Evolutionary conservation across 495 filamentous ascomycete genomes (phyloP), one percentile per base, ranked within the genome.

Genomic region (Staphylotrichum longicolle): DNA sequence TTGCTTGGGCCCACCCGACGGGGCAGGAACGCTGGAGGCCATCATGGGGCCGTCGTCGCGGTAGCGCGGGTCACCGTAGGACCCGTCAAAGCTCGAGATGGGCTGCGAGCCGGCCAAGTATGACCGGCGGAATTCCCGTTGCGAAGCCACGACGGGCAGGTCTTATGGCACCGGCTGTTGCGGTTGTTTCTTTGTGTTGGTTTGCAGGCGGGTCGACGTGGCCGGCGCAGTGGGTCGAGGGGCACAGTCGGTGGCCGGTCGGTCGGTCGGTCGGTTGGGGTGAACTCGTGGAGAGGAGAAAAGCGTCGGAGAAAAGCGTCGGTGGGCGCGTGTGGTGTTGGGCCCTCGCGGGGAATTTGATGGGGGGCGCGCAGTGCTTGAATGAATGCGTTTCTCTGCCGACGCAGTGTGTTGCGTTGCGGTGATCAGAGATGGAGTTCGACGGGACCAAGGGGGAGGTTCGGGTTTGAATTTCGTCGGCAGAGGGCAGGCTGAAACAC

Each of bases 401-500:
- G 47, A 48, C 8, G 52, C 7, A 27, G 37, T 50, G 60, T 62
- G 35, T 53, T 33, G 20, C 37, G 53, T 53, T 45, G 61, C 64
- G 55, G 48, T n/a, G 59, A 55, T 46, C 7, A 33, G 32, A 54
- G 45, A 63, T 35, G 54, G 55, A 5, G 40, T 9, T 40, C 34
- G 64, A 14, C 39, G 65, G 65, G 69, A 63, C 58, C 63, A 57
- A 64, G 57, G 60, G 68, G 58, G 61, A 60, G 63, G 65, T 65
- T 63, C 60, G 69, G 68, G 54, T 63, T 68, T 61, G 63, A 49
- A 64, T 63, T 68, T 55, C 70, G 68, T 65, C 70, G 61, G 68
- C 67, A 55, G 72, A 66, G 68, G 70, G 64, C 57, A 67, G 65
- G 71, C 75, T 79, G 77, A 79, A 79, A 80, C 75, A 76, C 68